Percentiles rank a stretch among this genome's conserved stretches.
Evolutionary conservation across 148 eudicot species (phyloP).

Genomic region (Bassia scoparia): DNA sequence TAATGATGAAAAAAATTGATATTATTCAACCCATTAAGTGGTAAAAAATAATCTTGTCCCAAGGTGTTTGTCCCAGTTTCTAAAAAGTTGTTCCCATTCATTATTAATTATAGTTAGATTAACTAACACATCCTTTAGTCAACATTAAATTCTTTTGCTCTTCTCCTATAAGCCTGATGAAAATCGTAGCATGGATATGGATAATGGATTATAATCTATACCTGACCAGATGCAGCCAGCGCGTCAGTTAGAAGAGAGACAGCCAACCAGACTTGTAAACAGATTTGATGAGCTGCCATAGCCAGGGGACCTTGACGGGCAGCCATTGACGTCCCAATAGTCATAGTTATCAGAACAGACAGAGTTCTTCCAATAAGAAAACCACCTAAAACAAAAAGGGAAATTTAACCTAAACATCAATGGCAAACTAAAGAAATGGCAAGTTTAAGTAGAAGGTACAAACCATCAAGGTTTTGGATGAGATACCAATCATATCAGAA

Average conservation of each 20-base stretch:
- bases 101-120: background rate
- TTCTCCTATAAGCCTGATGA: background rate
- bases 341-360: slow-evolving; percentile 59
- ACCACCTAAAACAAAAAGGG: slow-evolving; percentile 42
- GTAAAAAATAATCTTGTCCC: background rate
- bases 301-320: slow-evolving; percentile 75
- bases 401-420: background rate
- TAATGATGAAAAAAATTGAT: background rate
- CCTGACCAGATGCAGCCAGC: slow-evolving; percentile 87
- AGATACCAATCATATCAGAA: background rate
- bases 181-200: background rate
- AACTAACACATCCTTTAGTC: background rate
- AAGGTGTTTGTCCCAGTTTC: background rate
- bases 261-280: slow-evolving; percentile 79
- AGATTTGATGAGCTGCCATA: slow-evolving; percentile 84
- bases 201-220: slow-evolving; percentile 19
- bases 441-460: background rate
- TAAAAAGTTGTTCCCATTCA: background rate
- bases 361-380: slow-evolving; percentile 75
- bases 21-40: background rate
- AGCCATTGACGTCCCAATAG: slow-evolving; percentile 74
- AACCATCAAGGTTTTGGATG: background rate
- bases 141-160: background rate
- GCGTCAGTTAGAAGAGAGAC: slow-evolving; percentile 85
- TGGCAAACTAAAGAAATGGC: background rate